Percentiles rank a stretch among this genome's conserved stretches.
Conservation (phyloP, 2,329 filamentous ascomycete species). For the Scedosporium apiospermum region DNA sequence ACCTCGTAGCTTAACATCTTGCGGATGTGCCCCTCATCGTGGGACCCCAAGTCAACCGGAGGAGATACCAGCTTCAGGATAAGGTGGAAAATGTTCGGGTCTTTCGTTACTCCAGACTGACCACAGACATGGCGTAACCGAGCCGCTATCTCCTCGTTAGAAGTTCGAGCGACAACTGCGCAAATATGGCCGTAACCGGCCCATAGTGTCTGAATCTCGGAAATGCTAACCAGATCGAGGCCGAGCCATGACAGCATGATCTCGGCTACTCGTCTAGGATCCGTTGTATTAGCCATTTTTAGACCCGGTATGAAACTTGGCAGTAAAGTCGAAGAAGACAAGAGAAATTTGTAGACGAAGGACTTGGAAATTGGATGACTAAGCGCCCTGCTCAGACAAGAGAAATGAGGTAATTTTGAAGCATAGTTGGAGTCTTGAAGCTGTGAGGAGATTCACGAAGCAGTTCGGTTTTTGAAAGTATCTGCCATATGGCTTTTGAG, state of each 20-base stretch:
- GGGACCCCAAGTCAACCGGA: conserved; percentile 20
- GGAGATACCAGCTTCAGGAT: conserved; percentile 54
- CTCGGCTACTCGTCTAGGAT: conserved; percentile 24
- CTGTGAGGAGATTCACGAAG: too few relatives aligned
- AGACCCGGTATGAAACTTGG: background rate
- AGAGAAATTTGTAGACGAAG: background rate
- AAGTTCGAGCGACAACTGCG: conserved; percentile 34
- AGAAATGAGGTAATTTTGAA: background rate
- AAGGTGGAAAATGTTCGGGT: conserved; percentile 23
- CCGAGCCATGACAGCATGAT: conserved; percentile 28
- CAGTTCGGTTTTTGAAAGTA: too few relatives aligned
- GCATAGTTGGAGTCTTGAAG: too few relatives aligned
- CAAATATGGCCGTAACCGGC: conserved; percentile 48
- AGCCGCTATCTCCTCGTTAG: conserved; percentile 10
- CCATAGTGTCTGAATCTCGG: conserved; percentile 35
- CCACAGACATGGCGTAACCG: background rate
- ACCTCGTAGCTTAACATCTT: conserved; percentile 60
- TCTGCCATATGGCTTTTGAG: too few relatives aligned
- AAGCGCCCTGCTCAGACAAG: background rate
- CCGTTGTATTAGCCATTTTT: background rate
- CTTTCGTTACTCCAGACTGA: conserved; percentile 7
- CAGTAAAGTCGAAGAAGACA: background rate
- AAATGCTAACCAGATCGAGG: conserved; percentile 28
- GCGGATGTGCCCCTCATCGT: conserved; percentile 51
- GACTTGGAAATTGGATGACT: background rate